Conservation (phyloP, 2,329 filamentous ascomycete genomes). For the Colletotrichum gigasporum region DNA sequence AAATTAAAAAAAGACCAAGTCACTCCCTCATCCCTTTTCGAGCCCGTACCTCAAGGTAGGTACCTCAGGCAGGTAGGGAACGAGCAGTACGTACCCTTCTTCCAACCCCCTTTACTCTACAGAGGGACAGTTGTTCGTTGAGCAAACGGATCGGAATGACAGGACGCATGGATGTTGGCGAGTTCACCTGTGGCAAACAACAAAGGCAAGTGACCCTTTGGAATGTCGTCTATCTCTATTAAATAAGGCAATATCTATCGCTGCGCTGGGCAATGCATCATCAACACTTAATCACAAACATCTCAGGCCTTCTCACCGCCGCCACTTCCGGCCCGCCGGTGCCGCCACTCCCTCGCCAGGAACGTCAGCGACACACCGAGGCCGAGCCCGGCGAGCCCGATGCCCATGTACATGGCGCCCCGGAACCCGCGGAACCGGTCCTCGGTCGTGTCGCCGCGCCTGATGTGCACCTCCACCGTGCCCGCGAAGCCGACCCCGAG, state of each 20-base stretch:
- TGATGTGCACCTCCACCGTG: constrained; percentile 62
- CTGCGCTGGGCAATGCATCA: background rate
- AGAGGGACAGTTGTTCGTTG: too few relatives aligned
- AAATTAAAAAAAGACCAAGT: too few relatives aligned
- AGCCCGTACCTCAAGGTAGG: too few relatives aligned
- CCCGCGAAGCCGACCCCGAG: constrained; percentile 73
- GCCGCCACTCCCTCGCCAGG: constrained; percentile 26
- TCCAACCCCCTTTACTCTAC: too few relatives aligned
- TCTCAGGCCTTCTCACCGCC: constrained; percentile 7
- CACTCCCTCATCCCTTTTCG: too few relatives aligned
- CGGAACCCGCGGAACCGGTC: constrained; percentile 46
- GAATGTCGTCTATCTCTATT: background rate
- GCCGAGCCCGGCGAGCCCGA: constrained; percentile 42
- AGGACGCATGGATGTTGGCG: too few relatives aligned
- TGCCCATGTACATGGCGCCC: constrained; percentile 51
- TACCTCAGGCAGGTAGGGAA: too few relatives aligned
- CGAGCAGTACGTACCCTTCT: too few relatives aligned
- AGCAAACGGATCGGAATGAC: too few relatives aligned
- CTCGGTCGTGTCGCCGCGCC: constrained; percentile 31
- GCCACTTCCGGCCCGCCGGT: background rate
- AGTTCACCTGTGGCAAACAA: too few relatives aligned
- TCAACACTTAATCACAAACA: background rate
- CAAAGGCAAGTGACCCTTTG: too few relatives aligned
- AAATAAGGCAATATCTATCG: constrained; percentile 7
- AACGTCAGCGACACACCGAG: constrained; percentile 15